Conservation (phyloP, 2,329 filamentous ascomycete genomes). For the Talaromyces rugulosus region DNA sequence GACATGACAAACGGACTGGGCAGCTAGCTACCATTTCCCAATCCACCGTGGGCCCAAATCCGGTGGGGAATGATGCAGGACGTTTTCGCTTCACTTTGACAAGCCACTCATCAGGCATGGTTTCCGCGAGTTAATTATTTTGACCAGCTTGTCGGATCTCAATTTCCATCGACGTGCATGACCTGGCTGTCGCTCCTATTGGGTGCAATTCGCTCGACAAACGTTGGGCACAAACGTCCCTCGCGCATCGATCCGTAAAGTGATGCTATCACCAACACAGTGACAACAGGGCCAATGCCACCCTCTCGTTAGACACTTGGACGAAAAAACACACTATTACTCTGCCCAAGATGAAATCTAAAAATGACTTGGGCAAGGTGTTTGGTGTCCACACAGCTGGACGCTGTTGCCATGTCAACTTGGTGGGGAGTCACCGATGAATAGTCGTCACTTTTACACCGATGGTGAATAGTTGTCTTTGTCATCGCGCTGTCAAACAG, state of each 20-base stretch:
- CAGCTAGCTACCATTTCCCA: constrained; percentile 2
- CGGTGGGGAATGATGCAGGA: constrained; percentile 12
- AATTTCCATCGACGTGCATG: constrained; percentile 7
- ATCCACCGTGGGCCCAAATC: background rate
- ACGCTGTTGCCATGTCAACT: background rate
- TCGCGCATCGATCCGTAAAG: background rate
- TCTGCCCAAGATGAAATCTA: background rate
- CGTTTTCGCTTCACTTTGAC: constrained; percentile 16
- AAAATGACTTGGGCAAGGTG: background rate
- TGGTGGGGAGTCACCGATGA: background rate
- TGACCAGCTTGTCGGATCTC: constrained; percentile 12
- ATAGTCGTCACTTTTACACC: background rate
- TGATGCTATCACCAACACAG: background rate
- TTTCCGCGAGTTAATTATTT: constrained; percentile 6
- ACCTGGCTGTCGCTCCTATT: constrained; percentile 8
- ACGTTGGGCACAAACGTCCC: constrained; percentile 14
- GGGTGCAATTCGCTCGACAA: constrained; percentile 2
- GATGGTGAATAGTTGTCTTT: background rate
- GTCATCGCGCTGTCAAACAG: background rate
- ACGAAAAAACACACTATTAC: background rate
- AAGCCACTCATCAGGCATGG: constrained; percentile 3
- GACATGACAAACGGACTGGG: background rate
- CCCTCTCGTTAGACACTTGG: background rate
- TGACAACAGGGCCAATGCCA: background rate
- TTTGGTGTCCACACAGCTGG: background rate